Conservation (phyloP, 495 filamentous ascomycete genomes). For the Chlorociboria aeruginascens region DNA sequence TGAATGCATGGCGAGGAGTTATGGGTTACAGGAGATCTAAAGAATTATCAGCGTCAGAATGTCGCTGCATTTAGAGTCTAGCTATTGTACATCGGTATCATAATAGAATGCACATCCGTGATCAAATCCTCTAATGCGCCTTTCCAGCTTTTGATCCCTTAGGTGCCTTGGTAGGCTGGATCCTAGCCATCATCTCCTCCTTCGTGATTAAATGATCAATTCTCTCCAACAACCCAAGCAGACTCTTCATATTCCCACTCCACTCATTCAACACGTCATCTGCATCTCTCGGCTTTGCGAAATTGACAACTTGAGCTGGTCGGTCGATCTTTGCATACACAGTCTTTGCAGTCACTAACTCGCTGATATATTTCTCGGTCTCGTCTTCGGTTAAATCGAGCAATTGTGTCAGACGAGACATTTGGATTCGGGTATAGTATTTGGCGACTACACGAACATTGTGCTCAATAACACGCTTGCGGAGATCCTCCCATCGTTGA, state of each 20-base stretch:
- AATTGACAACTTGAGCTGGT: slow-evolving; percentile 81
- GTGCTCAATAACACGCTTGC: slow-evolving; percentile 97
- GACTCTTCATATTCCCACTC: slow-evolving; percentile 97
- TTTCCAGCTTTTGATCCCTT: slow-evolving; percentile 15
- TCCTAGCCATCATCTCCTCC: slow-evolving; percentile 99
- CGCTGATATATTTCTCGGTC: slow-evolving; percentile 94
- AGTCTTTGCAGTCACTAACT: slow-evolving; percentile 90
- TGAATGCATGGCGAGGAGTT: slow-evolving; percentile 13
- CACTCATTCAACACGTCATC: slow-evolving; percentile 97
- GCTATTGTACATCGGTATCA: slow-evolving; percentile 21
- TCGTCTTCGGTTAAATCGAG: slow-evolving; percentile 88
- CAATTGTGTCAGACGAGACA: slow-evolving; percentile 76
- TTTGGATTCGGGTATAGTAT: slow-evolving; percentile 95
- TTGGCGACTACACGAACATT: slow-evolving; percentile 95
- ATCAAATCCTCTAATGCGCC: slow-evolving; percentile 13
- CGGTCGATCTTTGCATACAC: slow-evolving; percentile 97
- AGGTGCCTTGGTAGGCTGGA: slow-evolving; percentile 43
- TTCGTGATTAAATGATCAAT: slow-evolving; percentile 98
- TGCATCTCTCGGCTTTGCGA: slow-evolving; percentile 86
- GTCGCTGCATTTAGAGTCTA: slow-evolving; percentile 13
- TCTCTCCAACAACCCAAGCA: slow-evolving; percentile 81
- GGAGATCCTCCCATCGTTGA: slow-evolving; percentile 81
- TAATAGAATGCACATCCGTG: background rate
- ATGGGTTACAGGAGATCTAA: too few relatives aligned
- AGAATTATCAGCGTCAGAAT: too few relatives aligned